Evolutionary conservation across 2,329 filamentous ascomycete species (phyloP).

Genomic region (Fusarium liriodendri): DNA sequence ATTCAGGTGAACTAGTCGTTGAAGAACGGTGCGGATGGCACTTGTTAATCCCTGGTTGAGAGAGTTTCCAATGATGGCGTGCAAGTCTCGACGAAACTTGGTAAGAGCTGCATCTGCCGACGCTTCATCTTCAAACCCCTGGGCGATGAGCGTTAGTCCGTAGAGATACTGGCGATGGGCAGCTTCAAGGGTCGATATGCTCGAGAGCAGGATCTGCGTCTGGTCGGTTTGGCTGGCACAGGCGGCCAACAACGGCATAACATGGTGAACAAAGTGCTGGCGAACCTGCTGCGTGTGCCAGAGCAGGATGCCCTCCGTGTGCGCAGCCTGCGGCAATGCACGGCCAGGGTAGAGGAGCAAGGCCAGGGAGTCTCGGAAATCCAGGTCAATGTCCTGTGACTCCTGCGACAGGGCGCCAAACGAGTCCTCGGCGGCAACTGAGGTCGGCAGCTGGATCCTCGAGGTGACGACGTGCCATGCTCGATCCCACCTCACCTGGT

Average conservation of each 20-base stretch:
- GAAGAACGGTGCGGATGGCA: slow-evolving; percentile 66
- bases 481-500: slow-evolving; percentile 69
- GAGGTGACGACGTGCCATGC: slow-evolving; percentile 73
- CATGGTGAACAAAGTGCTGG: slow-evolving; percentile 69
- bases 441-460: slow-evolving; percentile 66
- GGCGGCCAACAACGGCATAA: slow-evolving; percentile 65
- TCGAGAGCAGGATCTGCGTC: slow-evolving; percentile 61
- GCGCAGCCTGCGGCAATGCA: slow-evolving; percentile 60
- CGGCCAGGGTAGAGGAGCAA: slow-evolving; percentile 62
- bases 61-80: slow-evolving; percentile 74
- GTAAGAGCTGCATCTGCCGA: slow-evolving; percentile 52
- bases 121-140: slow-evolving; percentile 56
- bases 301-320: slow-evolving; percentile 66
- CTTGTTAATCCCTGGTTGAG: slow-evolving; percentile 64
- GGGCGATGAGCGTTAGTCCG: slow-evolving; percentile 63
- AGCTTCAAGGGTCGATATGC: slow-evolving; percentile 68
- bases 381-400: slow-evolving; percentile 55
- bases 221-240: slow-evolving; percentile 57
- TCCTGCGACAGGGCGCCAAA: slow-evolving; percentile 61
- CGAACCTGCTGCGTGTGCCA: slow-evolving; percentile 73
- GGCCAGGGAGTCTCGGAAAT: slow-evolving; percentile 64
- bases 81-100: slow-evolving; percentile 70
- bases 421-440: slow-evolving; percentile 65
- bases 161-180: slow-evolving; percentile 68
- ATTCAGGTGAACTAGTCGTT: slow-evolving; percentile 62